Base-by-base conservation (phyloP, 352 stramenopile genomes). In the Peronosclerospora sorghi region DNA sequence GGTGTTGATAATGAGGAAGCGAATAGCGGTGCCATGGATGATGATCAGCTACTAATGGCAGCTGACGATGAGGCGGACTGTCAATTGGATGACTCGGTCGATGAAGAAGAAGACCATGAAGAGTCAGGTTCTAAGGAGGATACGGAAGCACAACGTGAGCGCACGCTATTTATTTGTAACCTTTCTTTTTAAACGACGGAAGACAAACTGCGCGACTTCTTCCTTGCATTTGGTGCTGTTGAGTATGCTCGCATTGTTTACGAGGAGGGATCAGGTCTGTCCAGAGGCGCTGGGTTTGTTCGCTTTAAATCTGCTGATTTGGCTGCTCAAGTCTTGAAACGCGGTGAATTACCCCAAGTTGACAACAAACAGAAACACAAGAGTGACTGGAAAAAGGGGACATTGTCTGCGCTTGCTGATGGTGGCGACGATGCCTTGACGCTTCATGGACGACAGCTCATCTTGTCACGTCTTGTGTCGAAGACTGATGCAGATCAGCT, bases 101-200 rank as follows among this genome's bases (percentile, higher is more conserved):
- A 58, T 2, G 57, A 65, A 1, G 51, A 68, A 0, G 56, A 64
- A 10, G 59, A 66, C 9, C 47, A 66, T 0, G 59, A 66, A 0
- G 53, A 66, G n/a, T n/a, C n/a, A n/a, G n/a, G n/a, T n/a, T n/a
- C n/a, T n/a, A 8, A 64, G 41, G 56, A 73, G 24, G 79, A 89
- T 51, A 75, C 79, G 23, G 74, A 87, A 14, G 71, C 69, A n/a
- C 74, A 92, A 58, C 65, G 68, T 28, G 53, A 80, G n/a, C 79
- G 76, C 48, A 92, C 79, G 10, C 56, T 92, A 4, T 92, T 92
- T 47, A 71, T 92, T 34, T 76, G 76, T 20, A 92, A 92, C 38
- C 28, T 92, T 52, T 89, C 77, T 21, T 92, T 92, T 55, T 74
- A 92, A 48, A 85, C 70, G 17, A 79, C 60, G 1, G 76, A 92